Base-by-base conservation (phyloP, 768 basidiomycete genomes). In the Lactifluus piperatus region DNA sequence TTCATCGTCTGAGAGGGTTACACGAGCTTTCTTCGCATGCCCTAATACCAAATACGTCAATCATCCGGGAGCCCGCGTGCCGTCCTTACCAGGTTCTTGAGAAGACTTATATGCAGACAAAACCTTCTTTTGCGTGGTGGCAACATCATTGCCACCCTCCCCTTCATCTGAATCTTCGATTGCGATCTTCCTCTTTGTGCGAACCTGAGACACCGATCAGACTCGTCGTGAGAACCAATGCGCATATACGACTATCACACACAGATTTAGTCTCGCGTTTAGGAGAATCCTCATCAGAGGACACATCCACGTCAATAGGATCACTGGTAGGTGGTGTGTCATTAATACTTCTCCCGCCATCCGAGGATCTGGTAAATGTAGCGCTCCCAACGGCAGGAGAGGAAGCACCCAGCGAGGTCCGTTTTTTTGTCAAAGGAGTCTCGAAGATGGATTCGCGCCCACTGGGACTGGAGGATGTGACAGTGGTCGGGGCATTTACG, bases 261-360 rank as follows among this genome's bases (percentile, higher is more conserved):
- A 66, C 54, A 51, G 45, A 36, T 45, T 47, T 56, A 5, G 50
- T 26, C 6, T 44, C 51, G 20, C 30, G 53, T 32, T 32, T 32
- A 44, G 51, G 72, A 22, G 77, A 78, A 43, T 78, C 79, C 13
- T 76, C 80, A 2, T 70, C 79, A 8, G 76, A 77, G 50, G 83
- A 62, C 82, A 88, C 84, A 67, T 90, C 88, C 10, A 91, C 78
- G 63, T 91, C 88, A 57, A 90, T 80, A 29, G 81, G 76, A 57
- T 91, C 87, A 63, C 88, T 91, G 3, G 87, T 87, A 0, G 88
- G 88, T 27, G 89, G 88, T 2, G 86, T 88, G 16, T 80, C 78
- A 29, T 72, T 74, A 41, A 66, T 55, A 62, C 76, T 85, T 51
- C 74, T 76, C 20, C 72, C 74, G 22, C 72, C 73, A 24, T 81